Evolutionary conservation across 176 grass and related monocot species (phyloP), one percentile per base, ranked within the genome.

Genomic region (Carex pumila): DNA sequence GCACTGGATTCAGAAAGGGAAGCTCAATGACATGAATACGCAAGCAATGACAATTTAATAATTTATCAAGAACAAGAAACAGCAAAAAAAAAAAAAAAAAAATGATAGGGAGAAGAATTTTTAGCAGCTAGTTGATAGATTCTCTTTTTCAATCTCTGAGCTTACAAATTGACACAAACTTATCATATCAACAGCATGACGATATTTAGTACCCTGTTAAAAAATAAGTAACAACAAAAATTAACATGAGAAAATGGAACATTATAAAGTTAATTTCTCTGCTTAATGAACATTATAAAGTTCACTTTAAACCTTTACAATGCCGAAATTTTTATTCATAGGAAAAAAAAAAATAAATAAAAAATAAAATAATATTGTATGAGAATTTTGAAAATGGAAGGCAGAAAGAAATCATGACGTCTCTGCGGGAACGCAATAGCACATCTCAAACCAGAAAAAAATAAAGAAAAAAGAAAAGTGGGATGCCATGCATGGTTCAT

Each of bases 141-240:
- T 67, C 37, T 52, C 57, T 55, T 73, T 55, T 64, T 98, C 83
- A 98, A 31, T 92, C 93, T 41, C 87, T 99, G 52, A 93, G 90
- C 71, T 93, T 99, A 85, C 96, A 99, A 52, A 95, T 86, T 65
- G 93, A 80, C 39, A 93, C 71, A 81, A 99, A 99, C 73, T 92
- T 93, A 6, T 41, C 34, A 36, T 36, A 36, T 93, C 87, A 68
- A 95, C 93, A 31, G 96, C 96, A 59, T 98, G 92, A 47, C 87
- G 93, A 89, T 99, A 99, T 34, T 99, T 93, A 36, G 93, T 99
- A 31, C 96, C 96, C 96, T 99, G 86, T 39, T 17, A 25, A 53
- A 70, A 79, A 54, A 29, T 18, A 53, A 18, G 80, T 47, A 34
- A 54, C 19, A 59, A 60, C n/a, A 79, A 22, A 81, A 2, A 71